A percentile compares a stretch with the other conserved stretches of the same genome.
phyloP scores from a whole-genome alignment of 176 grass and related monocot genomes.

The Metroxylon sagu region DNA sequence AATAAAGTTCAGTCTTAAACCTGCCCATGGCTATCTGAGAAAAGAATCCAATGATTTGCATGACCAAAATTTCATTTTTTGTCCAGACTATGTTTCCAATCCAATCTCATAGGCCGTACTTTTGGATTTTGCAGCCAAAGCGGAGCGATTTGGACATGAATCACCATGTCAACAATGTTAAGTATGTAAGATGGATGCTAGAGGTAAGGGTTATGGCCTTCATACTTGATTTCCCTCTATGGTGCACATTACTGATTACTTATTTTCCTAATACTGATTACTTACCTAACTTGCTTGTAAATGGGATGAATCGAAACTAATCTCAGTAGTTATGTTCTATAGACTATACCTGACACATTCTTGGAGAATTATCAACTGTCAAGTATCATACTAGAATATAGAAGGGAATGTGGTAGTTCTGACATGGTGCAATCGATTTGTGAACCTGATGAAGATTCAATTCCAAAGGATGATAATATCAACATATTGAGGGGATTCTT shows the following conservation, averaged over 20 bases:
- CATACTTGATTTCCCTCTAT: no score
- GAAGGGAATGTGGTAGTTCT: slow-evolving; percentile 46
- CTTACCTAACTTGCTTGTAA: no score
- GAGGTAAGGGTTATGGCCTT: slow-evolving; percentile 25
- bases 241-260: no score
- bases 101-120: no score
- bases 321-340: not conserved
- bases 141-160: slow-evolving; percentile 64
- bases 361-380: slow-evolving; percentile 28
- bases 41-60: no score
- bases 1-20: no score
- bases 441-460: slow-evolving; percentile 31
- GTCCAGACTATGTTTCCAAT: no score
- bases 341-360: slow-evolving; percentile 47
- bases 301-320: no score
- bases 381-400: slow-evolving; percentile 44
- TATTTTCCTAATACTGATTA: no score
- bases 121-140: slow-evolving; percentile 34
- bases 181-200: slow-evolving; percentile 70
- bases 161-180: slow-evolving; percentile 65
- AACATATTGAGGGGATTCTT: slow-evolving; percentile 30
- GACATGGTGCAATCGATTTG: slow-evolving; percentile 51
- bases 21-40: no score
- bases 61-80: no score
- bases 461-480: slow-evolving; percentile 19